A percentile compares a stretch with the other conserved stretches of the same genome.
Evolutionary conservation across 495 filamentous ascomycete species (phyloP).

Genomic region (Hypoxylon lenormandii): DNA sequence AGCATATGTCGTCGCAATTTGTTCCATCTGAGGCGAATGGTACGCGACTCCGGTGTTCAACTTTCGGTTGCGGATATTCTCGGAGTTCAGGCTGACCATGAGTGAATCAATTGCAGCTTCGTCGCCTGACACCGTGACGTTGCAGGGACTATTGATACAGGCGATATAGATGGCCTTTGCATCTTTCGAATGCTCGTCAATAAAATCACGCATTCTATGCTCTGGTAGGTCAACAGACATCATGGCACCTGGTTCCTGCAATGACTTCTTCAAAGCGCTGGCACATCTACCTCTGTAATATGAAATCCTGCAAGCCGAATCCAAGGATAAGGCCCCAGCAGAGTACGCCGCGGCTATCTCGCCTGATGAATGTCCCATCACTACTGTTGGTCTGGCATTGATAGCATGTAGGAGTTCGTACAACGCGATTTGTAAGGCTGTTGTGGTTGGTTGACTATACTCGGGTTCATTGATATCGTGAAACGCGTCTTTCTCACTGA

Average conservation of each 20-base stretch:
- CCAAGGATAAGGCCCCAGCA: constrained; percentile 50
- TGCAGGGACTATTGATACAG: constrained; percentile 63
- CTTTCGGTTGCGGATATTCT: no score
- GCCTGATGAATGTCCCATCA: constrained; percentile 69
- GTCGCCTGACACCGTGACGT: constrained; percentile 57
- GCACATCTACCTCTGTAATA: constrained; percentile 48
- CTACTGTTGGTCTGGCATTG: constrained; percentile 57
- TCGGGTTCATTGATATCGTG: constrained; percentile 50
- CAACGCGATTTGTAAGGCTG: constrained; percentile 60
- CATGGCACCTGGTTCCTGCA: constrained; percentile 57
- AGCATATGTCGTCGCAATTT: constrained; percentile 46
- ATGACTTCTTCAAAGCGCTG: not conserved
- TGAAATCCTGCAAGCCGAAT: constrained; percentile 60
- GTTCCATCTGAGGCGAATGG: constrained; percentile 54
- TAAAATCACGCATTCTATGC: no score
- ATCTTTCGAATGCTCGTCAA: no score
- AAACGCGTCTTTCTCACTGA: no score
- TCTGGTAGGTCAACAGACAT: constrained; percentile 55
- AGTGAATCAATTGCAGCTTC: constrained; percentile 40
- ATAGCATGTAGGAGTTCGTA: constrained; percentile 62
- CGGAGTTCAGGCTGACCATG: no score
- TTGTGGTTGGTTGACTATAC: constrained; percentile 57
- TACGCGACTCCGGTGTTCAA: constrained; percentile 55
- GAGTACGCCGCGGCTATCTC: constrained; percentile 63
- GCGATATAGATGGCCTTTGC: constrained; percentile 51